Conservation (phyloP, 2,329 filamentous ascomycete genomes). For the Monosporascus sp. region DNA sequence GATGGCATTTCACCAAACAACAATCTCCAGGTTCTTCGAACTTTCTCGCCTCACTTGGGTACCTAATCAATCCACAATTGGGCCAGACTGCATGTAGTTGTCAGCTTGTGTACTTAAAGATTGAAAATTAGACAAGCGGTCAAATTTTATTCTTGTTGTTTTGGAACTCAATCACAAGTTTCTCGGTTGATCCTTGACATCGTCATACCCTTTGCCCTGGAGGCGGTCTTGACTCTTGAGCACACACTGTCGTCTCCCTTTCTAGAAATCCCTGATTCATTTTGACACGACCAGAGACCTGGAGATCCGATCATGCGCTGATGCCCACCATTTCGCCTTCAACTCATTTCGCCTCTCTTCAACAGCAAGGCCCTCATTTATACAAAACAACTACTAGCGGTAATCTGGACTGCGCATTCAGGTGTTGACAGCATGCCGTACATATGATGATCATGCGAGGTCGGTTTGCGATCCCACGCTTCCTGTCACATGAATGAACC, state of each 20-base stretch:
- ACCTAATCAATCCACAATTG: background rate
- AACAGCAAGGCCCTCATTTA: background rate
- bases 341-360: background rate
- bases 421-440: background rate
- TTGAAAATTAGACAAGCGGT: background rate
- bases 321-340: background rate
- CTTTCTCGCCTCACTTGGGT: background rate
- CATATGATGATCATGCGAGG: background rate
- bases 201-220: no score
- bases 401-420: background rate
- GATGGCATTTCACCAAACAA: slow-evolving; percentile 1
- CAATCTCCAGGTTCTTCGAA: background rate
- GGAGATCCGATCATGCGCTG: background rate
- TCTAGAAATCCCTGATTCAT: no score
- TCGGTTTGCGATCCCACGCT: background rate
- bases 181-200: background rate
- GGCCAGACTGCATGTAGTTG: background rate
- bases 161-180: background rate
- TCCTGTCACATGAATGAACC: background rate
- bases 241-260: no score
- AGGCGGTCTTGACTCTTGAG: no score
- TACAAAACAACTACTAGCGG: background rate
- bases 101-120: no score
- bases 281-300: no score
- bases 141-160: background rate